Base-by-base conservation (phyloP, 306 rosid genomes). In the Corylus heterophylla region DNA sequence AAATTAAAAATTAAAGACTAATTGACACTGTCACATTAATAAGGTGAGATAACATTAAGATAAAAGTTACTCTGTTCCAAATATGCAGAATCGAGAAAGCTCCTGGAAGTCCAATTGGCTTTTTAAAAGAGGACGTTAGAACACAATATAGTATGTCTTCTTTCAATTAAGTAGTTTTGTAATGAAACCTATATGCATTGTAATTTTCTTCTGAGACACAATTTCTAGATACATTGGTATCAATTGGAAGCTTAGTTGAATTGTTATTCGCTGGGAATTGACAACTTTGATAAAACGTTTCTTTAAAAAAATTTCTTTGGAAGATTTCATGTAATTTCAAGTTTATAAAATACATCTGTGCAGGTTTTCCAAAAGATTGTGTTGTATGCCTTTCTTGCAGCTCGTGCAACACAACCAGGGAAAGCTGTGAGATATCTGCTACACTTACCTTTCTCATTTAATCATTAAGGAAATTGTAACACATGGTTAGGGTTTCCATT, bases 301-400 rank as follows among this genome's bases (percentile, higher is more conserved):
- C 22, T 76, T 42, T 67, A 8, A 67, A 66, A 17, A 18, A 8
- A 3, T 0, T 14, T 51, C 29, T 66, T 52, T 25, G 20, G 49
- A 54, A 20, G 4, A 56, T 54, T 68, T 75, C 47, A 16, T 59
- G 17, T 67, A 39, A 42, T 10, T 59, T 67, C 29, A 42, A 20
- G 39, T 51, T 9, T 25, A 22, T 12, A 18, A 49, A 58, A 51
- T 56, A 35, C 61, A 56, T 85, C 55, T 77, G 71, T 87, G 85
- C 88, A 94, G 98, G 92, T 74, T 92, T 94, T 79, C 79, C 86
- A 54, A 86, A 84, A 29, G 94, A 89, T 64, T 94, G 98, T 86
- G 84, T 76, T 79, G 94, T 89, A 59, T 94, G 96, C 98, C 45
- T 92, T 94, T 87, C 93, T 92, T 70, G 98, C 98, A 20, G 94